Evolutionary conservation across 1,139 yeast genomes (phyloP), one percentile per base, ranked within the genome.

Genomic region (Martiniozyma asiatica): DNA sequence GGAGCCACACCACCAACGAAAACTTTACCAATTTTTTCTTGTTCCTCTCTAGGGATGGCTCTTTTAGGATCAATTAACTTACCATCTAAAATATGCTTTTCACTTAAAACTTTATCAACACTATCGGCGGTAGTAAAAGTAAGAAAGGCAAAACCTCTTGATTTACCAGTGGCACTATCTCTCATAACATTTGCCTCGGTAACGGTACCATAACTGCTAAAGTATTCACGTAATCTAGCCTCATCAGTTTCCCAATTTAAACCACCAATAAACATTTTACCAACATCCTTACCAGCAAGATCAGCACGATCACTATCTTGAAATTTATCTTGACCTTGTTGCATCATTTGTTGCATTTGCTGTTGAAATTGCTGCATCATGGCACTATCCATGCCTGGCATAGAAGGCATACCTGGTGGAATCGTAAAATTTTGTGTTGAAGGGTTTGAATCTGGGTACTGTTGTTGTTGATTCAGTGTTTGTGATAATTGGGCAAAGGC

Each of bases 1-100:
- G 94, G 85, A 35, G 94, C 93, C 42, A 89, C 84, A 43, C 99
- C 99, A 42, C 99, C 99, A 28, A 89, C 97, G 52, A 89, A 89
- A 43, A 89, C 89, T 60, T 89, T 89, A 47, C 97, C 96, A 9
- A 95, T 87, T 53, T 82, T 82, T 53, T 87, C 97, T 57, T 89
- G 98, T 54, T 89, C 98, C 52, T 89, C 98, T 55, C 89, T 79
- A 25, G 98, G 97, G 48, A 89, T 89, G 14, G 99, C 97, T 48
- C 98, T 71, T 56, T 89, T 89, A 25, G 99, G 98, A 51, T 89
- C 99, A 52, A 89, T 92, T 39, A 92, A 80, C 55, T 92, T 92
- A 40, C 98, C 98, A 50, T 89, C 99, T 37, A 89, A 63, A 31
- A 82, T 73, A 55, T 89, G 99, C 49, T 82, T 94, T 38, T 81